Percentiles rank a stretch among this genome's conserved stretches.
Evolutionary conservation across 176 grass and related monocot species (phyloP).

Genomic region (Triticum timopheevii): DNA sequence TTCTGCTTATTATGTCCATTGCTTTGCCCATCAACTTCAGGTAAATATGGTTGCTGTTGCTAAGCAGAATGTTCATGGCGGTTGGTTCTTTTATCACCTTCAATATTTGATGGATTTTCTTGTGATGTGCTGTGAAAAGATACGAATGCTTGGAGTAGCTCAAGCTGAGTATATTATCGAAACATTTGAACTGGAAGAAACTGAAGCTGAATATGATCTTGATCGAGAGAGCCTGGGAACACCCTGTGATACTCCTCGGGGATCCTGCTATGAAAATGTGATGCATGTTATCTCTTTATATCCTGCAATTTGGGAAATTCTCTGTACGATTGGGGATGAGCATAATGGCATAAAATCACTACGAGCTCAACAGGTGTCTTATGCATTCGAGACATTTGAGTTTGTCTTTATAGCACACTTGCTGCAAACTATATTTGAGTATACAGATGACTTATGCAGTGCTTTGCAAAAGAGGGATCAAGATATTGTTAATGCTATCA

Average conservation of each 20-base stretch:
- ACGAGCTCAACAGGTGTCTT: background rate
- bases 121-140: constrained; percentile 1
- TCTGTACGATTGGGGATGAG: background rate
- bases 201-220: background rate
- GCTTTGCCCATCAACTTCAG: constrained; percentile 11
- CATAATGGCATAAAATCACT: background rate
- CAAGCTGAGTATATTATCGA: background rate
- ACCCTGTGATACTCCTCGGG: background rate
- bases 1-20: background rate
- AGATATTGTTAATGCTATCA: background rate
- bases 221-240: background rate
- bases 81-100: background rate
- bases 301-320: constrained; percentile 1
- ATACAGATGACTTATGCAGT: background rate
- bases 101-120: background rate
- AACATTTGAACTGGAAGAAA: background rate
- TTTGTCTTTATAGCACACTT: constrained; percentile 6
- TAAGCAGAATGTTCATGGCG: background rate
- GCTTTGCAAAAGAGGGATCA: constrained; percentile 7
- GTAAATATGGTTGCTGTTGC: constrained; percentile 11
- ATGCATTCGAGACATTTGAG: constrained; percentile 1
- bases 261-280: constrained; percentile 10
- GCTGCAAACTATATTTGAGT: constrained; percentile 4
- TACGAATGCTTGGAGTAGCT: background rate
- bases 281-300: constrained; percentile 3